Conservation (phyloP, 2,329 filamentous ascomycete genomes). For the Falciphora oryzae region DNA sequence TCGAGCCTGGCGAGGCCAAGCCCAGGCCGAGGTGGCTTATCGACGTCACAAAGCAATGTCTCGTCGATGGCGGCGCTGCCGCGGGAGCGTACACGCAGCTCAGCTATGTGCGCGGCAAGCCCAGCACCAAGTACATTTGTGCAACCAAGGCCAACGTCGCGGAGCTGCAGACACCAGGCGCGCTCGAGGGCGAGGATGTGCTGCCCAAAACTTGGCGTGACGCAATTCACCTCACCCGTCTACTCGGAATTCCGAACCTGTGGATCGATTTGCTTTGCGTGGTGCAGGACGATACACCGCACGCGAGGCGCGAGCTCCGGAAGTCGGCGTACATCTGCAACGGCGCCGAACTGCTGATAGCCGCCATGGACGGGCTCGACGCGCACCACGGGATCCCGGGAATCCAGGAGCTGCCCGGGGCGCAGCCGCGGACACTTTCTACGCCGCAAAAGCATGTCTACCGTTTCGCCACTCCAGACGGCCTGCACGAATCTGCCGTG, state of each 20-base stretch:
- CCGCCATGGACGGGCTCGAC: neutral
- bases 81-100: neutral
- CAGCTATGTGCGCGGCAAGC: too few relatives aligned
- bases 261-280: constrained; percentile 1
- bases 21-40: neutral
- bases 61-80: neutral
- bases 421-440: neutral
- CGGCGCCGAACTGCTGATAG: neutral
- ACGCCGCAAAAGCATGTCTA: too few relatives aligned
- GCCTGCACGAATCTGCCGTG: too few relatives aligned
- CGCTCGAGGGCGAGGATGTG: neutral
- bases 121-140: too few relatives aligned
- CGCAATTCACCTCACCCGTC: neutral
- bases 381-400: neutral
- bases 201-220: neutral
- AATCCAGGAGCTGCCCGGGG: neutral
- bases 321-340: neutral
- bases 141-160: too few relatives aligned
- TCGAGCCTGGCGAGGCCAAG: neutral
- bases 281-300: neutral
- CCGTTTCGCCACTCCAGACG: too few relatives aligned
- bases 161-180: too few relatives aligned
- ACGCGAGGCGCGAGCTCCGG: neutral
- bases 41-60: neutral
- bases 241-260: neutral